phyloP scores from a whole-genome alignment of 2,329 filamentous ascomycete genomes.

The Fusarium bulbicola region DNA sequence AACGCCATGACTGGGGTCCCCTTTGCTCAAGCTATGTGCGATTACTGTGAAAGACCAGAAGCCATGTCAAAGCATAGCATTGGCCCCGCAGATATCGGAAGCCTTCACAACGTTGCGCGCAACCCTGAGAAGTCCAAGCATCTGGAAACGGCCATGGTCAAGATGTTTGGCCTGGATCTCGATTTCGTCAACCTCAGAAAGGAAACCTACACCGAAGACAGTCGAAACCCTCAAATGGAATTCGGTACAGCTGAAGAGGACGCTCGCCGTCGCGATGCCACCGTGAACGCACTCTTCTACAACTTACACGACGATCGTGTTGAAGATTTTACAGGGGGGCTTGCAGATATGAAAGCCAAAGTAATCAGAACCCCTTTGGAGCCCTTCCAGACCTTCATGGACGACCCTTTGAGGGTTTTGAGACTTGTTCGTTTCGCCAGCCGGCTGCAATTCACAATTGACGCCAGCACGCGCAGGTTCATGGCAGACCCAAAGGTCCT shows the following conservation, averaged over 20 bases:
- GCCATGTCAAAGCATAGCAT: conserved; percentile 70
- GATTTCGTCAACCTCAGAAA: conserved; percentile 95
- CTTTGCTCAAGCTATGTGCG: conserved; percentile 75
- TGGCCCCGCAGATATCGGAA: conserved; percentile 69
- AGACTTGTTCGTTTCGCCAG: conserved; percentile 91
- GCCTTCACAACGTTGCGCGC: conserved; percentile 85
- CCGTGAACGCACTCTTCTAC: conserved; percentile 95
- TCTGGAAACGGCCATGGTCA: conserved; percentile 88
- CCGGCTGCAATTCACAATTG: conserved; percentile 81
- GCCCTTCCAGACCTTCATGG: conserved; percentile 90
- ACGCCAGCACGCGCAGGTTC: conserved; percentile 70
- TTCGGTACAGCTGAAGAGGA: conserved; percentile 94
- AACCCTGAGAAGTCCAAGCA: conserved; percentile 98
- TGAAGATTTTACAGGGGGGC: conserved; percentile 86
- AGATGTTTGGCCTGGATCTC: conserved; percentile 85
- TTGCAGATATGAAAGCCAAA: conserved; percentile 75
- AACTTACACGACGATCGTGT: conserved; percentile 82
- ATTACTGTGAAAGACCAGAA: conserved; percentile 70
- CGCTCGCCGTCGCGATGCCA: conserved; percentile 87
- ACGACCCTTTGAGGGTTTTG: conserved; percentile 89
- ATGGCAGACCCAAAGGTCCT: conserved; percentile 87
- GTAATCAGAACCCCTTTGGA: conserved; percentile 87
- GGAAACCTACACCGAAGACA: conserved; percentile 89
- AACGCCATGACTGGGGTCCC: conserved; percentile 84
- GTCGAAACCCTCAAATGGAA: conserved; percentile 89